Base-by-base conservation (phyloP, 306 rosid genomes). In the Rosa chinensis region DNA sequence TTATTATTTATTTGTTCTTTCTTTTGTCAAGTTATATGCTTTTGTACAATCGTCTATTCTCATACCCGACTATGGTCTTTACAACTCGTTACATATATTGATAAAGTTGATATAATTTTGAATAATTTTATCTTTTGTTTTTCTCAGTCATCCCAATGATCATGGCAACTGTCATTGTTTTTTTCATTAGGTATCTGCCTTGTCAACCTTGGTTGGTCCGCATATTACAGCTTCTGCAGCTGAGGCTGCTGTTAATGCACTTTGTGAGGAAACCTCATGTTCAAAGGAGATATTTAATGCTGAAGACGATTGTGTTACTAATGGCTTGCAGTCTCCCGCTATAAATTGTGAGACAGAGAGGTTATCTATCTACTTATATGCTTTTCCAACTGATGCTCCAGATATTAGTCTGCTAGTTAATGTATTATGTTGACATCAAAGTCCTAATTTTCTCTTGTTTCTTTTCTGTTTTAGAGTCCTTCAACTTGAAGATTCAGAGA, bases 151-250 rank as follows among this genome's bases (percentile, higher is more conserved):
- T 44, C 55, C 35, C 20, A 70, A 67, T 82, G 32, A 6, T 20
- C 73, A 48, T 74, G 72, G 75, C 59, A 28, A 75, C 52, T 10
- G 53, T 70, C 49, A n/a, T 71, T 79, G 61, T 42, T 84, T 77
- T 81, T 84, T 79, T 79, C 35, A 44, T 83, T 81, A 95, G 99
- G 99, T 91, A 84, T 93, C 96, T 80, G 88, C 83, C 71, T 80
- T 95, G 6, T 85, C 99, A 79, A 80, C 87, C 63, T 85, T 86
- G 91, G 98, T 91, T 70, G 96, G 90, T 70, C 96, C 97, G 73
- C 90, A 86, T 71, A 86, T 93, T 71, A 75, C 97, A 32, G 94
- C 91, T 75, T 94, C 97, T 21, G 98, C 97, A 58, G 98, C 99
- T 66, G 89, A 85, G 79, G 99, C 99, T 80, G 90, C 98, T 44